A percentile compares a stretch with the other conserved stretches of the same genome.
Conservation (phyloP, 768 basidiomycete genomes). For the Lactarius tabidus region DNA sequence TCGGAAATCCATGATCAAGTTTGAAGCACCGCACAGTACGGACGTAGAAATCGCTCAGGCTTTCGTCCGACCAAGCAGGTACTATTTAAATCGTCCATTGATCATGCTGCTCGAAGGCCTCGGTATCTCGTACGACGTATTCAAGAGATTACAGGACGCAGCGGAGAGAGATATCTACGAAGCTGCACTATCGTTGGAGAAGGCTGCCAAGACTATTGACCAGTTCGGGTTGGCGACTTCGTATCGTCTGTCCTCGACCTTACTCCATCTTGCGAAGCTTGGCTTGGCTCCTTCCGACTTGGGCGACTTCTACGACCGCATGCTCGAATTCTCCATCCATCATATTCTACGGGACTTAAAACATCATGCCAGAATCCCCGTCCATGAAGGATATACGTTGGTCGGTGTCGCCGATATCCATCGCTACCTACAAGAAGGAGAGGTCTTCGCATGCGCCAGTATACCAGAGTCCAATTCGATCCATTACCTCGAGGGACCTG, state of each 20-base stretch:
- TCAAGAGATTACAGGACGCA: constrained; percentile 48
- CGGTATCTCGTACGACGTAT: constrained; percentile 51
- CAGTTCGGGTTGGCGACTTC: constrained; percentile 53
- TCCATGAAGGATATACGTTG: constrained; percentile 59
- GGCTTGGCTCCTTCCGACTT: constrained; percentile 36
- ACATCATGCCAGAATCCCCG: constrained; percentile 59
- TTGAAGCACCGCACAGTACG: constrained; percentile 43
- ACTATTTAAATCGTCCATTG: constrained; percentile 57
- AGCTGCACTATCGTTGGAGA: constrained; percentile 41
- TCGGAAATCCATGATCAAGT: constrained; percentile 66
- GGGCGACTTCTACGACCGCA: constrained; percentile 48
- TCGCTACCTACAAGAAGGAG: constrained; percentile 43
- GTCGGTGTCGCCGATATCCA: constrained; percentile 72
- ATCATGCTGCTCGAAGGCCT: constrained; percentile 63
- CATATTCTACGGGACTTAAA: constrained; percentile 67
- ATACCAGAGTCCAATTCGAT: constrained; percentile 35
- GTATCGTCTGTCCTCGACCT: constrained; percentile 51
- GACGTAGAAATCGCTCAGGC: constrained; percentile 61
- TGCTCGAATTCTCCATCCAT: constrained; percentile 51
- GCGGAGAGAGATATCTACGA: constrained; percentile 47
- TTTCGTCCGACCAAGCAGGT: constrained; percentile 56
- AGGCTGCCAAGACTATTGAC: constrained; percentile 50
- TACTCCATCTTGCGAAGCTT: constrained; percentile 48
- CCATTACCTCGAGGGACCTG: constrained; percentile 49
- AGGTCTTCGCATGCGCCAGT: constrained; percentile 61